Base-by-base conservation (phyloP, 768 basidiomycete genomes). In the Suillus paluster region DNA sequence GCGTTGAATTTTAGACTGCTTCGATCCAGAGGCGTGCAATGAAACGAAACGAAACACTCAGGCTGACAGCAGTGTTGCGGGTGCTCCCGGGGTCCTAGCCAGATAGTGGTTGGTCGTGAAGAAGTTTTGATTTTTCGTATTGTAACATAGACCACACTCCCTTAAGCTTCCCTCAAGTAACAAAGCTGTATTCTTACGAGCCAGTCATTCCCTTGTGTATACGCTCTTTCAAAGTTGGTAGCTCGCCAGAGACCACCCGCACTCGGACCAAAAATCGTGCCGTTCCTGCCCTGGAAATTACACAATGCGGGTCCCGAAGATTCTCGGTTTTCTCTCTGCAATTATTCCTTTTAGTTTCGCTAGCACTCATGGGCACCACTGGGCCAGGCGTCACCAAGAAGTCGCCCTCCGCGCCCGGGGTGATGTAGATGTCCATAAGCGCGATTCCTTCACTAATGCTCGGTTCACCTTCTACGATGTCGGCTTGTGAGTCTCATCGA, bases 391-490 rank as follows among this genome's bases (percentile, higher is more conserved):
- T 58, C 83, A 85, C 66, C 77, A 81, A 58, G 81, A 83, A 44
- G 66, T 87, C 49, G 83, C 84, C 17, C 79, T 75, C 52, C 83
- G 85, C 25, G 78, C 79, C 41, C 72, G 75, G 49, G 79, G 78
- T 27, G 75, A 81, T 59, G 69, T 83, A 4, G 68, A 72, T 19
- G 67, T 84, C 52, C 73, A 75, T 41, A 79, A 78, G 64, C 80
- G 84, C 30, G 30, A 30, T 10, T 42, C 71, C 52, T 79, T 67
- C 59, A 57, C 63, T 42, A 60, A 64, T 58, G 72, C 82, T 3
- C 80, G 80, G 58, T 84, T 83, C 74, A 83, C 86, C 15, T 89
- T 77, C 65, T 89, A 87, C 68, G 79, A 80, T 46, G 83, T 81
- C 60, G 85, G 85, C 61, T 66, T 83, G 85, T 86, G 63, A 65